A percentile compares a stretch with the other conserved stretches of the same genome.
Evolutionary conservation across 225 moss, liverwort and hornwort genomes (phyloP).

Genomic region (Sphagnum tenellum): DNA sequence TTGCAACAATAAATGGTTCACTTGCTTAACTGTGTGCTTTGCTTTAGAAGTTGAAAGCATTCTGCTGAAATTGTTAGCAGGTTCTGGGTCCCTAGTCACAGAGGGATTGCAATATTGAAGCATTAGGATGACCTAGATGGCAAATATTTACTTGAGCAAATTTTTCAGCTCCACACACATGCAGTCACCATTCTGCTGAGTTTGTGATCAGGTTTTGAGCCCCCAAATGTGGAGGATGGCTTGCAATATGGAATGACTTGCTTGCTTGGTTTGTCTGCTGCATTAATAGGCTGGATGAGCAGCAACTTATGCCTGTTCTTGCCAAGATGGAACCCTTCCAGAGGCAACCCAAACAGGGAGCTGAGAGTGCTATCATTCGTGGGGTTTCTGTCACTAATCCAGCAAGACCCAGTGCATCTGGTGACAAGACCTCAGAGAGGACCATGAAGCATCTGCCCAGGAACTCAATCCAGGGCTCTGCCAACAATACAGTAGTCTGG

Average conservation of each 20-base stretch:
- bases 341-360: slow-evolving; percentile 11
- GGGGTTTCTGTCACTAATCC: slow-evolving; percentile 14
- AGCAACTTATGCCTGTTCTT: slow-evolving; percentile 82
- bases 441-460: slow-evolving; percentile 26
- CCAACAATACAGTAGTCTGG: slow-evolving; percentile 3
- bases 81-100: too few relatives aligned
- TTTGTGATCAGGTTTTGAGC: slow-evolving; percentile 7
- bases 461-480: slow-evolving; percentile 2
- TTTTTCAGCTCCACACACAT: slow-evolving; percentile 1
- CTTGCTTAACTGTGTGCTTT: too few relatives aligned
- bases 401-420: slow-evolving; percentile 60
- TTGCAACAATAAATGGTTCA: too few relatives aligned
- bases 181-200: too few relatives aligned
- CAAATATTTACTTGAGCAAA: too few relatives aligned
- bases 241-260: too few relatives aligned
- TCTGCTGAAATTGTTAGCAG: too few relatives aligned
- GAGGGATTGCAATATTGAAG: too few relatives aligned
- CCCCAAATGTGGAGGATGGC: too few relatives aligned
- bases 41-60: too few relatives aligned
- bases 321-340: slow-evolving; percentile 53
- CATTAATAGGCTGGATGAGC: slow-evolving; percentile 61
- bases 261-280: too few relatives aligned
- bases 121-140: too few relatives aligned
- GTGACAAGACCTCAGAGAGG: slow-evolving; percentile 39
- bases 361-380: slow-evolving; percentile 18